Evolutionary conservation across 768 basidiomycete genomes (phyloP).

Genomic region (Cystofilobasidium macerans): DNA sequence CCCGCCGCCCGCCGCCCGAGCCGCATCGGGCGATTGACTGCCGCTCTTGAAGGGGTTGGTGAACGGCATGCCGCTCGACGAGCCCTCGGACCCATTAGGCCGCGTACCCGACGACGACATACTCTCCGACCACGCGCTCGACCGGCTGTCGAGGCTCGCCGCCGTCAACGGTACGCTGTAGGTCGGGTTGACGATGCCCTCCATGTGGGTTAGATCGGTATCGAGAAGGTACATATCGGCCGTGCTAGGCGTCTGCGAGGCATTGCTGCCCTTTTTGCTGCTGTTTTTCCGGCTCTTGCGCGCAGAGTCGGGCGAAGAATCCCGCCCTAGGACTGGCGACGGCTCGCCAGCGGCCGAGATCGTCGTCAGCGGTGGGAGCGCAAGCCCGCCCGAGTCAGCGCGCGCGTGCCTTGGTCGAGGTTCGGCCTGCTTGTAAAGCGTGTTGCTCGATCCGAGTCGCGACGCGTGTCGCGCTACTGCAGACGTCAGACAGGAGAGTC

Average conservation of each 20-base stretch:
- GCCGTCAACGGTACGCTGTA: conserved; percentile 6
- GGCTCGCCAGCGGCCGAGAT: not conserved
- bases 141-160: conserved; percentile 13
- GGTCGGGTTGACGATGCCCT: conserved; percentile 59
- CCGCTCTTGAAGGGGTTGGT: conserved; percentile 13
- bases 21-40: conserved; percentile 8
- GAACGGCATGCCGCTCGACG: conserved; percentile 7
- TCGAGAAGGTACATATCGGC: conserved; percentile 45
- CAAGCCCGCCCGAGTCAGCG: conserved; percentile 3
- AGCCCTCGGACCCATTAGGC: conserved; percentile 4
- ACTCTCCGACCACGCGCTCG: conserved; percentile 18
- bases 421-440: not conserved
- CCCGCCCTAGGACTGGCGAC: not conserved
- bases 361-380: conserved; percentile 9
- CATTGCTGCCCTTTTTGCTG: not conserved
- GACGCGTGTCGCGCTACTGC: not conserved
- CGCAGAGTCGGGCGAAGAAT: not conserved
- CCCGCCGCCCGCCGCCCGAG: conserved; percentile 3
- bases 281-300: not conserved
- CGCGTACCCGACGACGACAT: not conserved
- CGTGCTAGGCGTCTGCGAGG: not conserved
- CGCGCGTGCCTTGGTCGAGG: not conserved
- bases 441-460: not conserved
- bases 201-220: conserved; percentile 62
- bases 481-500: not conserved